These are phyloP conservation scores for Hydnomerulius pinastri DNA, from an alignment of 768 basidiomycete genomes.

Conservation along the genomic window DNA sequence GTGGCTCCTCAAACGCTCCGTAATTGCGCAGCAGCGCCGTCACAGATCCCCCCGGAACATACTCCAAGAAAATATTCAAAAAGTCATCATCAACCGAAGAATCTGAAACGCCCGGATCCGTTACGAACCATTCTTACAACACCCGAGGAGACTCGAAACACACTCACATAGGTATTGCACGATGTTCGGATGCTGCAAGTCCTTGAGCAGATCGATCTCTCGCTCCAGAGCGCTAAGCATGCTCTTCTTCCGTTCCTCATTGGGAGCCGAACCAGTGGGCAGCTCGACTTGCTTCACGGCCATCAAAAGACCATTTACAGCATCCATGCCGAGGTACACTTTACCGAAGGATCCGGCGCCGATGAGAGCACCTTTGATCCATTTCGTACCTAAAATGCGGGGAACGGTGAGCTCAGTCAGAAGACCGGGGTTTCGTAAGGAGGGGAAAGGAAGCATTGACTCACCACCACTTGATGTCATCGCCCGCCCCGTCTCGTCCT, in stretches of 20 bases:
- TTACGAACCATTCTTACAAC: not conserved
- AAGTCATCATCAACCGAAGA: constrained; percentile 89
- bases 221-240: constrained; percentile 92
- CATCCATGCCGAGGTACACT: constrained; percentile 95
- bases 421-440: not conserved
- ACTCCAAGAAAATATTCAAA: constrained; percentile 96
- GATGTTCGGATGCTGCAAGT: constrained; percentile 92
- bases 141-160: not conserved
- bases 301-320: constrained; percentile 87
- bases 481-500: constrained; percentile 53
- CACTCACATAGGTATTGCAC: constrained; percentile 94
- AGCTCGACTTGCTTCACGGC: constrained; percentile 98
- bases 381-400: constrained; percentile 69
- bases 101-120: constrained; percentile 48
- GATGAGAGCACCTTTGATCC: constrained; percentile 96
- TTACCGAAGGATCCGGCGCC: constrained; percentile 95
- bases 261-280: constrained; percentile 77
- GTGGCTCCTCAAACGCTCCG: constrained; percentile 90
- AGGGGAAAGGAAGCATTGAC: constrained; percentile 7
- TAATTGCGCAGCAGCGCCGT: constrained; percentile 87
- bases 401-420: constrained; percentile 3
- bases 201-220: constrained; percentile 92
- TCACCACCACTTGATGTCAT: constrained; percentile 57
- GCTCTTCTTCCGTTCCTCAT: constrained; percentile 90
- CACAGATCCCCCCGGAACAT: constrained; percentile 94